phyloP scores from a whole-genome alignment of 129 eudicot genomes.

The Kitagawia praeruptora region DNA sequence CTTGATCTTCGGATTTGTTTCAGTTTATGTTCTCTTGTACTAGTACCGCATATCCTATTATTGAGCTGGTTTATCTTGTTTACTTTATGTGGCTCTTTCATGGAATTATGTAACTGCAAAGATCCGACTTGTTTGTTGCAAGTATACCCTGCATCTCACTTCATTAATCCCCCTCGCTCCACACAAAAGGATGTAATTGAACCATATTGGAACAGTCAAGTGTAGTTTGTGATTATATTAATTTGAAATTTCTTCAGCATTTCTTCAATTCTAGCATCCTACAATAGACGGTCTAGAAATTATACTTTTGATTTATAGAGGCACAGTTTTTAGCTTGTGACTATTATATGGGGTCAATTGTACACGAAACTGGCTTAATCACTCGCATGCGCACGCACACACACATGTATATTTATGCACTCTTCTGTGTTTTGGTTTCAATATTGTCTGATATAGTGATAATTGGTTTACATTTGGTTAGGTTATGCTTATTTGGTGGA shows the following conservation, averaged over 20 bases:
- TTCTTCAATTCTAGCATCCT: not conserved
- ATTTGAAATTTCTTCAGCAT: no score
- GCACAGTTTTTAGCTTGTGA: not conserved
- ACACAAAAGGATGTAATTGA: not conserved
- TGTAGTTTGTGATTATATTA: not conserved
- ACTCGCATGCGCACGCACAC: no score
- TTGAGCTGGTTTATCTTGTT: not conserved
- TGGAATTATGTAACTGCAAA: not conserved
- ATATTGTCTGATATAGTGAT: not conserved
- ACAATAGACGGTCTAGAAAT: not conserved
- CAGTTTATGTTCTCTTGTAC: not conserved
- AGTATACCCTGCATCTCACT: not conserved
- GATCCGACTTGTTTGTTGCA: not conserved
- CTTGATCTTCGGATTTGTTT: not conserved
- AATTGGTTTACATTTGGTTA: conserved; percentile 9
- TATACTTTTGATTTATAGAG: not conserved
- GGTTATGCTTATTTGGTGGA: conserved; percentile 16
- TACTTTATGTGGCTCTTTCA: not conserved
- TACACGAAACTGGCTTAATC: not conserved
- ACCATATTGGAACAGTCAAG: not conserved
- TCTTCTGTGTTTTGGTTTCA: not conserved
- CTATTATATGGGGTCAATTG: not conserved
- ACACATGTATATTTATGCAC: not conserved
- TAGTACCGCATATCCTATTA: not conserved
- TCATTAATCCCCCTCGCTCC: not conserved